Base-by-base conservation (phyloP, 2,329 filamentous ascomycete genomes). In the Ophiostoma sp. region DNA sequence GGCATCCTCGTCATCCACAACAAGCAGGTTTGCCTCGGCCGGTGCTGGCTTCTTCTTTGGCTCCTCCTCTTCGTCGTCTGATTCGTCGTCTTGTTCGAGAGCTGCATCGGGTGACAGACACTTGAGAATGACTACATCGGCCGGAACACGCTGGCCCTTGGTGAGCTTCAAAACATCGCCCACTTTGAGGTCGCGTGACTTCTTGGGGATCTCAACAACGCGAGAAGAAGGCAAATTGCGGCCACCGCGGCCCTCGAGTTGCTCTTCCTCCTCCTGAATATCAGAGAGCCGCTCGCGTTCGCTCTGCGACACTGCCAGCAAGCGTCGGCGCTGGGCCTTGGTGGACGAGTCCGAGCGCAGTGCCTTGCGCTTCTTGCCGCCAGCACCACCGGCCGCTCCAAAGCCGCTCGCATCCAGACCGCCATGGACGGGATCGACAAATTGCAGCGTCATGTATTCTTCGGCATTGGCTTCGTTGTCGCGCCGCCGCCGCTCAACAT, bases 401-500 rank as follows among this genome's bases (percentile, higher is more conserved):
- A 62, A 58, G 0, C 66, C 64, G 67, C 42, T 52, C 52, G 62
- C 60, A 38, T 69, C 68, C 16, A 67, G 76, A 0, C 71, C 66
- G 66, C 74, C 72, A 27, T 74, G 74, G 6, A 74, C 73, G 2
- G 84, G 81, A 63, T 89, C 85, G 63, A 87, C 85, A 74, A 97
- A 93, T 18, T 83, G 83, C 66, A 98, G 76, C 1, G 96, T 87
- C 0, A 85, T 89, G 75, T 96, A 98, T 68, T 87, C 87, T 76
- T 99, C 95, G 2, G 94, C 90, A 76, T 99, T 99, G 3, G 95
- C 94, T 77, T 99, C 95, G 16, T 89, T 90, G 77, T 99, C 95
- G 75, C 96, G 86, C 72, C 90, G 85, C 70, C 96, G 85, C 72
- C 95, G 83, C 67, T 88, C 90, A 74, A 99, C 91, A 77, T 99